phyloP scores from a whole-genome alignment of 2,329 filamentous ascomycete genomes.

The Fusarium avenaceum region DNA sequence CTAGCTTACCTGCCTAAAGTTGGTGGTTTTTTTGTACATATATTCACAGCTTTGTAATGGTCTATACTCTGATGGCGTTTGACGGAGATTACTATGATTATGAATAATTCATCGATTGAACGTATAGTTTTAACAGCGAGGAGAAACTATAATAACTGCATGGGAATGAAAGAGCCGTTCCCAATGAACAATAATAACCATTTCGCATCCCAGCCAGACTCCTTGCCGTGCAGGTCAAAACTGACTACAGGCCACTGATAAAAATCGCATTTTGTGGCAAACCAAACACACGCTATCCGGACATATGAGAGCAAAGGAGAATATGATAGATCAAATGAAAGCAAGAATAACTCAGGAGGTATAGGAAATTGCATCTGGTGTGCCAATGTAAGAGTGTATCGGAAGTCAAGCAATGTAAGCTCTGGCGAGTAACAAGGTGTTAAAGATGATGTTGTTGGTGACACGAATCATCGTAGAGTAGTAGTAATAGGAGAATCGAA shows the following conservation, averaged over 20 bases:
- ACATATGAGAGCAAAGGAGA: slow-evolving; percentile 10
- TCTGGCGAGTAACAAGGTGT: slow-evolving; percentile 5
- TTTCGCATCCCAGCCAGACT: slow-evolving; percentile 40
- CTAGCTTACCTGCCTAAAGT: not conserved
- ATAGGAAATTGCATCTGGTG: slow-evolving; percentile 41
- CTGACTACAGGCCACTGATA: slow-evolving; percentile 23
- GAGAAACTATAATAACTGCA: slow-evolving; percentile 21
- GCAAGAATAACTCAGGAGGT: slow-evolving; percentile 1
- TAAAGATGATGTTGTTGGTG: not conserved
- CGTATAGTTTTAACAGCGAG: slow-evolving; percentile 35
- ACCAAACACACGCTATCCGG: slow-evolving; percentile 12
- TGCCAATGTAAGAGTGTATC: slow-evolving; percentile 26
- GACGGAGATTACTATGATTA: slow-evolving; percentile 25
- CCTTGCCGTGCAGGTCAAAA: slow-evolving; percentile 32
- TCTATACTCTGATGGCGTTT: slow-evolving; percentile 37
- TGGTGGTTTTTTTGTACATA: slow-evolving; percentile 37
- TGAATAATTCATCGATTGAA: slow-evolving; percentile 39
- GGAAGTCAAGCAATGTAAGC: slow-evolving; percentile 10
- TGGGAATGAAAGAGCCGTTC: slow-evolving; percentile 8
- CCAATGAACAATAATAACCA: slow-evolving; percentile 44
- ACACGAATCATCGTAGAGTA: slow-evolving; percentile 3
- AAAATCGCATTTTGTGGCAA: slow-evolving; percentile 16
- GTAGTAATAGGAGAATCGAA: not conserved
- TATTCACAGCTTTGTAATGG: slow-evolving; percentile 30
- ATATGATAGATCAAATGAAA: slow-evolving; percentile 18